Base-by-base conservation (phyloP, 176 grass and related monocot species). In the Musa acuminata region DNA sequence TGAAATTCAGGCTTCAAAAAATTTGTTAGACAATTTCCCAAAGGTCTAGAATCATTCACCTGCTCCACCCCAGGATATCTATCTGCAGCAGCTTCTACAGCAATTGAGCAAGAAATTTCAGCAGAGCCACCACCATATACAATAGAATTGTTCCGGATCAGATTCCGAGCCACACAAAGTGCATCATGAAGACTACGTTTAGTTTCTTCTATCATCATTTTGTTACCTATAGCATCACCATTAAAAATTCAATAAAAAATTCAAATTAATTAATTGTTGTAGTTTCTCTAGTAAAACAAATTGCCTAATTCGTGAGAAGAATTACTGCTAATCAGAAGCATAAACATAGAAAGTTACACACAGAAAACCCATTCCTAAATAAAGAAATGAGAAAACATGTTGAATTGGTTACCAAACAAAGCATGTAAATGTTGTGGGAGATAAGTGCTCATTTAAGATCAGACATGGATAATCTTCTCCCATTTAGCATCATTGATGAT, bases 151-250 rank as follows among this genome's bases (percentile, higher is more conserved):
- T 91, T 97, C 9, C 86, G 78, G 25, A 93, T 91, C 65, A 97
- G 85, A 92, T 97, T 97, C 65, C 90, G 92, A 3, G 93, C 90
- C 55, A 93, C 90, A 73, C 90, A 97, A 64, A 90, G 83, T 75
- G 90, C 80, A 55, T 97, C 87, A 51, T 90, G 93, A 70, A 92
- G 21, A 86, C 87, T 97, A 62, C 90, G 74, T 78, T 97, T 97
- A 21, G 93, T 88, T 69, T 97, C 90, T 68, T 97, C 90, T 81
- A 93, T 90, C 52, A 97, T 80, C 93, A 97, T 93, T 77, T 97
- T 92, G 77, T 93, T 93, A 59, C 93, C 93, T 97, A 74, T 68
- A 71, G 21, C 27, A 80, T 0, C 55, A 21, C 51, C 72, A 29
- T 16, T 67, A 66, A 21, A 67, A 63, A 6, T 49, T 53, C 27